phyloP scores from a whole-genome alignment of 495 filamentous ascomycete species.

The Penicillium coprophilum region DNA sequence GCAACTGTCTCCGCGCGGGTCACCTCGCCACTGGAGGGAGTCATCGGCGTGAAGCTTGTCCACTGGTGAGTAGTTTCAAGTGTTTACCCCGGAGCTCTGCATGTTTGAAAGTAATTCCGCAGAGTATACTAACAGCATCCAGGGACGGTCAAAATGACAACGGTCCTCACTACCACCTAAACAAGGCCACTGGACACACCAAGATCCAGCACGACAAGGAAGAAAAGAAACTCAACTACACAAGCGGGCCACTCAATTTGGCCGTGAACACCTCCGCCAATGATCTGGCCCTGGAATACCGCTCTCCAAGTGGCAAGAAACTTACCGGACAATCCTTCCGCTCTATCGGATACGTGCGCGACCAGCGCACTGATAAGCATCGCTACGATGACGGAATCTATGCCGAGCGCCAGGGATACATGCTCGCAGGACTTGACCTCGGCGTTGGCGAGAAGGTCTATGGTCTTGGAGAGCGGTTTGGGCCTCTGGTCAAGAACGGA shows the following conservation, averaged over 20 bases:
- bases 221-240: conserved; percentile 49
- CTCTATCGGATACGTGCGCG: conserved; percentile 55
- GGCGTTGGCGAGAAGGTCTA: conserved; percentile 67
- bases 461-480: conserved; percentile 70
- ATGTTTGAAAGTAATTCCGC: neutral
- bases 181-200: conserved; percentile 44
- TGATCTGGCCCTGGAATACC: conserved; percentile 58
- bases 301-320: conserved; percentile 43
- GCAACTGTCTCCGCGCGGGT: conserved; percentile 32
- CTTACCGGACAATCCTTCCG: conserved; percentile 61
- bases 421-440: conserved; percentile 62
- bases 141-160: conserved; percentile 47
- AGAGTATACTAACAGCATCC: conserved; percentile 4
- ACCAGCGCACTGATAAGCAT: conserved; percentile 52
- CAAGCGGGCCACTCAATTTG: conserved; percentile 55
- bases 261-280: conserved; percentile 53
- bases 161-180: conserved; percentile 65
- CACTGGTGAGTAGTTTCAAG: conserved; percentile 57
- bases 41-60: conserved; percentile 61
- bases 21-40: conserved; percentile 59
- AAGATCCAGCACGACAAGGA: conserved; percentile 46
- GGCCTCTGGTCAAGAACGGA: conserved; percentile 67
- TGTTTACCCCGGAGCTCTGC: neutral
- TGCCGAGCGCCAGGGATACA: conserved; percentile 56
- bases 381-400: conserved; percentile 52